Evolutionary conservation across 345 rosid species (phyloP).

Genomic region (Pistacia atlantica): DNA sequence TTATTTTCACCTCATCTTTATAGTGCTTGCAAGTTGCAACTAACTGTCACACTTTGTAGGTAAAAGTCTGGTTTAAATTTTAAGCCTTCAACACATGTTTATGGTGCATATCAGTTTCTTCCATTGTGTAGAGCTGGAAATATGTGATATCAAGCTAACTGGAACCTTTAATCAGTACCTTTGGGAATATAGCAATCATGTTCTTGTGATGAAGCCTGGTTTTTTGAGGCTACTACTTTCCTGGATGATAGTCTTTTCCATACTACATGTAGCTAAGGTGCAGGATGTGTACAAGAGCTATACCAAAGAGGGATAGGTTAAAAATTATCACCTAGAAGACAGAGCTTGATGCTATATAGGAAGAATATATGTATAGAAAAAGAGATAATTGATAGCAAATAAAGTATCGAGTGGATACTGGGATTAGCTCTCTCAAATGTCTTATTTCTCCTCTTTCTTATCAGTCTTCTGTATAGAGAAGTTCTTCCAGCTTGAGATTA

Average conservation of each 20-base stretch:
- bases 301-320: neutral
- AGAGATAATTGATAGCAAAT: neutral
- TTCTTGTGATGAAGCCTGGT: neutral
- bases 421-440: neutral
- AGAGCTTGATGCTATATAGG: neutral
- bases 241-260: neutral
- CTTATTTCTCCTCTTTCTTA: neutral
- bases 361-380: neutral
- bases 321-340: neutral
- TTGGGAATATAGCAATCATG: neutral
- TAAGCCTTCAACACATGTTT: neutral
- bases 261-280: neutral
- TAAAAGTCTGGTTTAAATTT: neutral
- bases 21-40: neutral
- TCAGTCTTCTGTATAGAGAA: neutral
- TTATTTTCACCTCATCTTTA: too few species aligned
- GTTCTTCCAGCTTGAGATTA: neutral
- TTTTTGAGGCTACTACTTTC: neutral
- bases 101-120: neutral
- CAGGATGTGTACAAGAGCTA: neutral
- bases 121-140: neutral
- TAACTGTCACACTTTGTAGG: neutral
- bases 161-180: neutral
- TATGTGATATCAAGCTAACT: neutral
- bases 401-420: neutral